A percentile compares a stretch with the other conserved stretches of the same genome.
Evolutionary conservation across 1,284 basidiomycete genomes (phyloP).

Genomic region (Tetrapyrgos nigripes): DNA sequence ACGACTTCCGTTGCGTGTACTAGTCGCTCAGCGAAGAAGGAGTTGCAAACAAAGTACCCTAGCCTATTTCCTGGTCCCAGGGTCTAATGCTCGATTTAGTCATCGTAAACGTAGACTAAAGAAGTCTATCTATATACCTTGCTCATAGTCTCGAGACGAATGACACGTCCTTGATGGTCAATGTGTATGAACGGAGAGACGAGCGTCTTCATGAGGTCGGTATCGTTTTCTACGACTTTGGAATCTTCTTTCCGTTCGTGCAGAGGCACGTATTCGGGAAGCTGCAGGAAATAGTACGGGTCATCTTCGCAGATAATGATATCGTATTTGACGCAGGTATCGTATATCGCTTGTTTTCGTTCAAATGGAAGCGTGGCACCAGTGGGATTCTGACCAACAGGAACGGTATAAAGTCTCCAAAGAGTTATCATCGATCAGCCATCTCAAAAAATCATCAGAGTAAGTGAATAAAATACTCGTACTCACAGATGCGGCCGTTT

Average conservation of each 20-base stretch:
- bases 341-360: conserved; percentile 61
- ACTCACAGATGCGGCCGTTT: conserved; percentile 36
- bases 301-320: conserved; percentile 60
- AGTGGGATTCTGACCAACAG: conserved; percentile 59
- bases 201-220: neutral
- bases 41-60: conserved; percentile 58
- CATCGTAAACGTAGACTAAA: neutral
- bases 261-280: conserved; percentile 31
- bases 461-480: no score
- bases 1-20: conserved; percentile 17
- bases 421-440: neutral
- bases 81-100: conserved; percentile 32
- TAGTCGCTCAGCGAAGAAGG: conserved; percentile 47
- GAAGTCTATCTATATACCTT: conserved; percentile 27
- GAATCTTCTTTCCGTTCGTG: conserved; percentile 28
- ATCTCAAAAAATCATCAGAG: neutral
- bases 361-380: conserved; percentile 55
- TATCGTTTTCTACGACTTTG: conserved; percentile 35
- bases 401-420: conserved; percentile 37
- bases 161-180: conserved; percentile 62
- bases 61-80: conserved; percentile 62
- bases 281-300: conserved; percentile 63
- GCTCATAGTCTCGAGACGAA: conserved; percentile 42
- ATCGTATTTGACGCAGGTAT: conserved; percentile 59
- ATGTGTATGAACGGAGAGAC: conserved; percentile 45